Conservation (phyloP, 2,329 filamentous ascomycete species). For the Alternaria dauci region DNA sequence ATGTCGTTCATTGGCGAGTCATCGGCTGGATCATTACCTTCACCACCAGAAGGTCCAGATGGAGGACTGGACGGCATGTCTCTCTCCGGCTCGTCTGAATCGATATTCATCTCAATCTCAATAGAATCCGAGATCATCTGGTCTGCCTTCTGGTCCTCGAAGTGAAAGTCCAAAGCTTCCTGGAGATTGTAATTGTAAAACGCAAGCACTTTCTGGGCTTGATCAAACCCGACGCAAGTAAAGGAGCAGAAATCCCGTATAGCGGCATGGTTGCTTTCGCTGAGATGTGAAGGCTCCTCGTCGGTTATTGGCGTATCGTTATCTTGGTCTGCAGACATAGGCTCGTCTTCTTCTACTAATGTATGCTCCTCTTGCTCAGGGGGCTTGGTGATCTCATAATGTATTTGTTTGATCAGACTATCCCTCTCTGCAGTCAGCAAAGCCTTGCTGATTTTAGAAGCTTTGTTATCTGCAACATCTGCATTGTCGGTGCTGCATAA, state of each 20-base stretch:
- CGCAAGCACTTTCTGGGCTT: not conserved
- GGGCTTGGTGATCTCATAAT: conserved; percentile 8
- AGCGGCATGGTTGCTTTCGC: not conserved
- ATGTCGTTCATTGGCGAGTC: not conserved
- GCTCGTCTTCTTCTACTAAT: not conserved
- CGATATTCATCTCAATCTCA: not conserved
- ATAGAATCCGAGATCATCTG: too few species aligned
- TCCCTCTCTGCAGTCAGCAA: not conserved
- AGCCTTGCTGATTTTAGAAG: not conserved
- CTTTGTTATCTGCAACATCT: not conserved
- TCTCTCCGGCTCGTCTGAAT: not conserved
- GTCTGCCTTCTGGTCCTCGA: not conserved
- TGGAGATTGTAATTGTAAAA: not conserved
- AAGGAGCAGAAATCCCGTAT: not conserved
- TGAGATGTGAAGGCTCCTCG: not conserved
- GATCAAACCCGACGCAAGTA: not conserved
- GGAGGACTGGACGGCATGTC: not conserved
- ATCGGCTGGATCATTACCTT: too few species aligned
- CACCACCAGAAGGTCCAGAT: not conserved
- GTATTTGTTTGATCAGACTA: not conserved
- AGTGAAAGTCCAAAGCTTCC: not conserved
- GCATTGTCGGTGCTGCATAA: not conserved
- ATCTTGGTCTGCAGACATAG: not conserved
- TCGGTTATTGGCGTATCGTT: too few species aligned
- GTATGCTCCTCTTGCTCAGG: not conserved